phyloP scores from a whole-genome alignment of 495 filamentous ascomycete genomes.

The Hypoxylon cercidicola region DNA sequence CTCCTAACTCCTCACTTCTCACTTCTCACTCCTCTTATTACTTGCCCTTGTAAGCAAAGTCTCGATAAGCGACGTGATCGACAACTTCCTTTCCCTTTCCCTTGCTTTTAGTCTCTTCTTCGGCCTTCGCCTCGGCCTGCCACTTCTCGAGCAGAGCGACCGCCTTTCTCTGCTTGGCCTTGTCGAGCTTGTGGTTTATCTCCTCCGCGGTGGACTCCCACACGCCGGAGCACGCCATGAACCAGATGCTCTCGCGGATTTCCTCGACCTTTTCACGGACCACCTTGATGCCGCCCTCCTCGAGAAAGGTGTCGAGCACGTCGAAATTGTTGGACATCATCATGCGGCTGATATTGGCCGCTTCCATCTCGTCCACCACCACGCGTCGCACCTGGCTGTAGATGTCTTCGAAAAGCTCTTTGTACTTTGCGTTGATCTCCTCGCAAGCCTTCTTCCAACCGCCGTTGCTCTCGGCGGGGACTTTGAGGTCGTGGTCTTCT shows the following conservation, averaged over 20 bases:
- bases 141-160: constrained; percentile 11
- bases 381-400: background rate
- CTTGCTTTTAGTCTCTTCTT: background rate
- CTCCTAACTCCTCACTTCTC: background rate
- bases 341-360: background rate
- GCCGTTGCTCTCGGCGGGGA: background rate
- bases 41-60: too few relatives aligned
- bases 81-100: background rate
- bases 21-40: too few relatives aligned
- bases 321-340: background rate
- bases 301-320: background rate
- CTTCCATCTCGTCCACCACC: background rate
- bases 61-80: too few relatives aligned
- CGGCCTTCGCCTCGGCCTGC: constrained; percentile 5
- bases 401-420: background rate
- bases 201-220: background rate
- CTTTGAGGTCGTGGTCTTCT: background rate
- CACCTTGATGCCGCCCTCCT: constrained; percentile 55
- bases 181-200: background rate
- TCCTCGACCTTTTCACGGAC: constrained; percentile 63
- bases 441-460: background rate
- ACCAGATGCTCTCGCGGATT: too few relatives aligned
- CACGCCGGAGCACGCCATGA: background rate
- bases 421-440: background rate
- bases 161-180: background rate